A percentile compares a stretch with the other conserved stretches of the same genome.
These are phyloP conservation scores for Linnemannia elongata DNA, from an alignment of 192 early-diverging fungal genomes.

Conservation along the genomic window DNA sequence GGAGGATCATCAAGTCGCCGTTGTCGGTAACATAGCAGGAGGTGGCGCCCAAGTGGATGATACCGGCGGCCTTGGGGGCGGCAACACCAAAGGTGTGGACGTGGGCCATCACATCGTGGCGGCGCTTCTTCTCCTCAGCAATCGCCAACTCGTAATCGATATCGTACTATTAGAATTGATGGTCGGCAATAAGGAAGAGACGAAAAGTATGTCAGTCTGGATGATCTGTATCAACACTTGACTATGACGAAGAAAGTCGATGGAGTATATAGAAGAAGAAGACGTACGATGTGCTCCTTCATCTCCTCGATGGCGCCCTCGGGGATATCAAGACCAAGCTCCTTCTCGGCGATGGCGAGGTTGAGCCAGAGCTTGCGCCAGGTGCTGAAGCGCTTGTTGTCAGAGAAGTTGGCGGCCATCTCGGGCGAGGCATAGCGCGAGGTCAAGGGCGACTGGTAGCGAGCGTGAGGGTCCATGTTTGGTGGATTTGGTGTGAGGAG, in stretches of 20 bases:
- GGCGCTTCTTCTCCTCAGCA: constrained; percentile 91
- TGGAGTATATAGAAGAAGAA: neutral
- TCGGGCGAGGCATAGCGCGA: constrained; percentile 97
- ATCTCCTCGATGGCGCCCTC: constrained; percentile 90
- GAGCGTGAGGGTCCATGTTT: constrained; percentile 72
- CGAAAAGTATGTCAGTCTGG: neutral
- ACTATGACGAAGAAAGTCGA: too few relatives aligned
- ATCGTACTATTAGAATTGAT: constrained; percentile 57
- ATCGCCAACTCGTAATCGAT: constrained; percentile 94
- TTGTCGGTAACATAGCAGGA: constrained; percentile 99
- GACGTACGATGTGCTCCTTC: constrained; percentile 79
- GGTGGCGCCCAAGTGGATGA: constrained; percentile 98
- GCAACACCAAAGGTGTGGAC: constrained; percentile 95
- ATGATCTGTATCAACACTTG: neutral
- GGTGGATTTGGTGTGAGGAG: neutral
- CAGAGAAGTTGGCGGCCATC: constrained; percentile 97
- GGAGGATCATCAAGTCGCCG: constrained; percentile 97
- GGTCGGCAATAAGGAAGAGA: neutral
- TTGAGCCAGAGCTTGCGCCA: constrained; percentile 97
- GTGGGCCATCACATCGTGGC: constrained; percentile 99
- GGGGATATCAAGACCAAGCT: constrained; percentile 91
- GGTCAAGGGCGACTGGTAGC: constrained; percentile 96
- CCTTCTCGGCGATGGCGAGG: constrained; percentile 92
- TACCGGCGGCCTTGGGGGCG: constrained; percentile 88
- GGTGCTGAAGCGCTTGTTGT: constrained; percentile 95